These are phyloP conservation scores for Teunomyces panamensis DNA, from an alignment of 805 yeast genomes.

Conservation along the genomic window DNA sequence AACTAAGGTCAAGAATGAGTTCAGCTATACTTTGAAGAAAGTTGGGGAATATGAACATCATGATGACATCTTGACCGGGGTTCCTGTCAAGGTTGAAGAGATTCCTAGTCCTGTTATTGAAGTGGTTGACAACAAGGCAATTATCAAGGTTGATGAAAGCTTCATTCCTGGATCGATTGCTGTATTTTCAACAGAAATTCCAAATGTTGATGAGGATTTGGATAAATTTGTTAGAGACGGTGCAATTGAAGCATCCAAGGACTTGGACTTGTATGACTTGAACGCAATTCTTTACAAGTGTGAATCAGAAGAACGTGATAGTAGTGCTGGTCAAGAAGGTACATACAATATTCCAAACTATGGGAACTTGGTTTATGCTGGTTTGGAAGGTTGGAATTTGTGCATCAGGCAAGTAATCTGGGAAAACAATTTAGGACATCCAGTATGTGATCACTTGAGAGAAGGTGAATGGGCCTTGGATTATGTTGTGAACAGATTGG, in stretches of 20 bases:
- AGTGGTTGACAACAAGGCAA: constrained; percentile 43
- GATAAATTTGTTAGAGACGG: constrained; percentile 71
- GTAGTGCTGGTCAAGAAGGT: constrained; percentile 68
- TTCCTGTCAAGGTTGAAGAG: constrained; percentile 61
- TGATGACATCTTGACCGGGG: constrained; percentile 49
- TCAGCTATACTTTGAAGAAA: constrained; percentile 55
- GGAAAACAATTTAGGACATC: constrained; percentile 78
- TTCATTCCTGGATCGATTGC: constrained; percentile 94
- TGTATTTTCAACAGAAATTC: constrained; percentile 67
- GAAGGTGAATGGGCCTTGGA: constrained; percentile 90
- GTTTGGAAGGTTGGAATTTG: constrained; percentile 89
- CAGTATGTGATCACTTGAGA: constrained; percentile 76
- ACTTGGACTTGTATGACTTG: constrained; percentile 62
- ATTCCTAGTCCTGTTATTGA: constrained; percentile 50
- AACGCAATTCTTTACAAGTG: constrained; percentile 74
- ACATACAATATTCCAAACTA: constrained; percentile 69
- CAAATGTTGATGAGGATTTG: constrained; percentile 60
- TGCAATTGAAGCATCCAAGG: constrained; percentile 67
- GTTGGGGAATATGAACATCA: constrained; percentile 48
- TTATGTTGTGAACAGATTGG: constrained; percentile 60
- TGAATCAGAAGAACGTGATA: constrained; percentile 86
- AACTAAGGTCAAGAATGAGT: constrained; percentile 53
- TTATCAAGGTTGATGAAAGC: constrained; percentile 52
- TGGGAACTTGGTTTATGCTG: constrained; percentile 81
- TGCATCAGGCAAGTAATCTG: constrained; percentile 60